Conservation (phyloP, 805 yeast species). For the Yamadazyma scolyti region DNA sequence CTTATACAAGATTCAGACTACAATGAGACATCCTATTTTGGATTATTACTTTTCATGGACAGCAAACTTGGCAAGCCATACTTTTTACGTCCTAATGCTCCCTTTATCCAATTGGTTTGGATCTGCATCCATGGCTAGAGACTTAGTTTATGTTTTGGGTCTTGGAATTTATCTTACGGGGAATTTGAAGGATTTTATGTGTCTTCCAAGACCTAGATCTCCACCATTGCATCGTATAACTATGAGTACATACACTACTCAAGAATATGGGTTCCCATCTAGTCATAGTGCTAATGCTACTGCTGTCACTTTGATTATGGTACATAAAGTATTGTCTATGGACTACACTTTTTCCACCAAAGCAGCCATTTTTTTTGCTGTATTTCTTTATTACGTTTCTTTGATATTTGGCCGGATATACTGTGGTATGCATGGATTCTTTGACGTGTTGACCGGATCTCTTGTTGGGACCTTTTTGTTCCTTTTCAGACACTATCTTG, state of each 20-base stretch:
- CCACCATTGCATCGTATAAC: slow-evolving; percentile 92
- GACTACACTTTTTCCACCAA: slow-evolving; percentile 6
- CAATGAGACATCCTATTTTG: slow-evolving; percentile 43
- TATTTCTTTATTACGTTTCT: slow-evolving; percentile 53
- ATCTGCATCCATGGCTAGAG: slow-evolving; percentile 51
- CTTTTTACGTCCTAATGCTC: slow-evolving; percentile 85
- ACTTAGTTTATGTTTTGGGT: slow-evolving; percentile 56
- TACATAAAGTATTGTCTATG: slow-evolving; percentile 6
- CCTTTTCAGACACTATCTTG: slow-evolving; percentile 39
- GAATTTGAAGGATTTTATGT: slow-evolving; percentile 72
- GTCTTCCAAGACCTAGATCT: slow-evolving; percentile 87
- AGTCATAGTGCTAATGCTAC: slow-evolving; percentile 95
- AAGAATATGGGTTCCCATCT: slow-evolving; percentile 93
- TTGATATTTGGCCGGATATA: slow-evolving; percentile 79
- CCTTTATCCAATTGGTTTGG: slow-evolving; percentile 89
- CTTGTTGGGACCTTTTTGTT: slow-evolving; percentile 57
- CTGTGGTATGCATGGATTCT: slow-evolving; percentile 96
- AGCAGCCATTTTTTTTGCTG: slow-evolving; percentile 10
- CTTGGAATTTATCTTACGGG: slow-evolving; percentile 75
- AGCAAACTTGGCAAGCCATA: slow-evolving; percentile 88
- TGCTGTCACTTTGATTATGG: slow-evolving; percentile 58
- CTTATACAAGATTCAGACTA: slow-evolving; percentile 54
- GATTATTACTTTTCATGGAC: slow-evolving; percentile 83
- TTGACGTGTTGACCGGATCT: slow-evolving; percentile 69
- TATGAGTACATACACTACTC: slow-evolving; percentile 83